phyloP scores from a whole-genome alignment of 2,329 filamentous ascomycete species.

The Tolypocladium inflatum region DNA sequence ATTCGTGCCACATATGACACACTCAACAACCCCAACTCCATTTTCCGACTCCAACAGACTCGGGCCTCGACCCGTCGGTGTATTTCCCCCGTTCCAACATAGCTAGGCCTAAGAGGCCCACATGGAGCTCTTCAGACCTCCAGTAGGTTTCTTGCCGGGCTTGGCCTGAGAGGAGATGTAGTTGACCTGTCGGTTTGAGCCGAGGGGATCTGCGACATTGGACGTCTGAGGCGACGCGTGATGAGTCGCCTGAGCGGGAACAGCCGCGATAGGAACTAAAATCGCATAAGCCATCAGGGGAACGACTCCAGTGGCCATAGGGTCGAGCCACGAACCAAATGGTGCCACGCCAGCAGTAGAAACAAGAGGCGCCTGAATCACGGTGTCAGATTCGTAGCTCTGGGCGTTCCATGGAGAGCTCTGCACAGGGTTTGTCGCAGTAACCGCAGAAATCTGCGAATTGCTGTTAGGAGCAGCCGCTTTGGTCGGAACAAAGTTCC shows the following conservation, averaged over 20 bases:
- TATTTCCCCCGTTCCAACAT: not conserved
- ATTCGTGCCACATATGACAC: not conserved
- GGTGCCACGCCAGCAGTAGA: not conserved
- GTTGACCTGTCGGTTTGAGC: not conserved
- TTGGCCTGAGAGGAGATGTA: not conserved
- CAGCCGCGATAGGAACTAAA: not conserved
- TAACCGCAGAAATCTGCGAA: not conserved
- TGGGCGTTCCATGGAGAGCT: not conserved
- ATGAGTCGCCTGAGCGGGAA: not conserved
- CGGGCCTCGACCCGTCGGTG: not conserved
- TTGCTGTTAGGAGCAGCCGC: not conserved
- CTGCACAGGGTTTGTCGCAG: not conserved
- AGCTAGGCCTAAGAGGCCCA: not conserved
- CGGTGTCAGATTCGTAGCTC: not conserved
- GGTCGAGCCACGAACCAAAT: not conserved
- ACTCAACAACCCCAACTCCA: not conserved
- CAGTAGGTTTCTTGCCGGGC: not conserved
- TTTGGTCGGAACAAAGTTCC: not conserved
- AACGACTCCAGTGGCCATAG: not conserved
- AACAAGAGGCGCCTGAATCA: not conserved
- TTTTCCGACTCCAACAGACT: not conserved
- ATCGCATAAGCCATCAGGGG: not conserved
- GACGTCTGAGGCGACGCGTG: not conserved
- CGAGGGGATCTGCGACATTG: not conserved
- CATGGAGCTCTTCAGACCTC: not conserved